These are phyloP conservation scores for Malassezia restricta DNA, from an alignment of 1,284 basidiomycete genomes.

Conservation along the genomic window DNA sequence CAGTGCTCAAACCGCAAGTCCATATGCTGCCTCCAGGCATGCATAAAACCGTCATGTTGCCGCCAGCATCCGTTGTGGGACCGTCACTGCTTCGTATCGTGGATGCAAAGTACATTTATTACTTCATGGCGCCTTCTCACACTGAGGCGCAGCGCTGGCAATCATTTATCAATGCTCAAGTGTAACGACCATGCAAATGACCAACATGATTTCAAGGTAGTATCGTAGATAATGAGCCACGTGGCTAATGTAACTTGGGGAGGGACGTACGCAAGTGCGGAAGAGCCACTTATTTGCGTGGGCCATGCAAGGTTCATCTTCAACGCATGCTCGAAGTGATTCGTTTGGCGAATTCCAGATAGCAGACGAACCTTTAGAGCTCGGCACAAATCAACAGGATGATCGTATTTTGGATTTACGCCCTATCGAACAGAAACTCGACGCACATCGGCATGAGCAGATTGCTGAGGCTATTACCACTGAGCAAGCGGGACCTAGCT, in stretches of 20 bases:
- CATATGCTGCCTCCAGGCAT: conserved; percentile 3
- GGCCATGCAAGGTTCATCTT: background rate
- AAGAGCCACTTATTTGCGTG: background rate
- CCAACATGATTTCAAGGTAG: background rate
- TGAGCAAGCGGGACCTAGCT: background rate
- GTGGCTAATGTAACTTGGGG: background rate
- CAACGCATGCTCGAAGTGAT: background rate
- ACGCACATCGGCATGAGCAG: conserved; percentile 12
- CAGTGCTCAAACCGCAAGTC: conserved; percentile 7
- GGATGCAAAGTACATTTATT: conserved; percentile 24
- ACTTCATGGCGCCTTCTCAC: conserved; percentile 20
- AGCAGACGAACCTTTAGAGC: background rate
- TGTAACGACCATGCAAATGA: background rate
- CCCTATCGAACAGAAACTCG: conserved; percentile 30
- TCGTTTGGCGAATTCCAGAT: conserved; percentile 15
- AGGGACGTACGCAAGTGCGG: background rate
- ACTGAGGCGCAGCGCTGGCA: conserved; percentile 27
- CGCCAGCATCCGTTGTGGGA: conserved; percentile 22
- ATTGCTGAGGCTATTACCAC: conserved; percentile 3
- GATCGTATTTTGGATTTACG: conserved; percentile 38
- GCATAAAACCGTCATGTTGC: background rate
- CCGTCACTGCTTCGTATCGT: conserved; percentile 25
- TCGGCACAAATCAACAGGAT: background rate
- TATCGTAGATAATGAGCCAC: background rate
- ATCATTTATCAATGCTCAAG: conserved; percentile 26